Base-by-base conservation (phyloP, 371 early-diverging fungal species). In the Mortierella sp. region DNA sequence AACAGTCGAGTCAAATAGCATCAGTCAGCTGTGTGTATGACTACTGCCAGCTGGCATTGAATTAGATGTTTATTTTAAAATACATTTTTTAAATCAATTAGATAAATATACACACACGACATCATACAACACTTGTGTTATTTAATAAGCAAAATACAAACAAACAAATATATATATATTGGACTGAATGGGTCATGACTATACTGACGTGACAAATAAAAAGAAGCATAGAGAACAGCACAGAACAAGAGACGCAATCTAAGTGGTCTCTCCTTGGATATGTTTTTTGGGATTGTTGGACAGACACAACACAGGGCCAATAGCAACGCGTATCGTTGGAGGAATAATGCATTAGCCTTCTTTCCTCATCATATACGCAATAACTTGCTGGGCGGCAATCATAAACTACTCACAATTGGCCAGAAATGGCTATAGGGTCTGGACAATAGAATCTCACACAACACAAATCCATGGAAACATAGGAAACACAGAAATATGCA, bases 201-300 rank as follows among this genome's bases (percentile, higher is more conserved):
- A 43, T 8, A 17, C 17, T 22, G 19, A 51, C 51, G 26, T 54
- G 54, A 26, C 31, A 57, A 34, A 32, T 34, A 57, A 34, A 57
- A 34, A 34, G 31, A 57, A 31, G 22, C 35, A 57, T n/a, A 34
- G 34, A 57, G 35, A 34, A 57, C 35, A 57, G 32, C n/a, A 57
- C 12, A 31, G 35, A 57, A 57, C 57, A 34, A 31, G 17, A 57
- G 7, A n/a, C 57, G 35, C 5, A n/a, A 12, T 9, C 31, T 57
- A 12, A 57, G 32, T 34, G 57, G 57, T 57, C 32, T 34, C 34
- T 34, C 34, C 55, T 32, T 22, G 47, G 6, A 6, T 47, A n/a
- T 47, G 47, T 47, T 10, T 47, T 15, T 47, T 47, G 47, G 22
- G 47, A 47, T 47, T 47, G 47, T 22, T 47, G 47, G 47, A 47